phyloP scores from a whole-genome alignment of 176 grass and related monocot genomes.

The Canna indica region DNA sequence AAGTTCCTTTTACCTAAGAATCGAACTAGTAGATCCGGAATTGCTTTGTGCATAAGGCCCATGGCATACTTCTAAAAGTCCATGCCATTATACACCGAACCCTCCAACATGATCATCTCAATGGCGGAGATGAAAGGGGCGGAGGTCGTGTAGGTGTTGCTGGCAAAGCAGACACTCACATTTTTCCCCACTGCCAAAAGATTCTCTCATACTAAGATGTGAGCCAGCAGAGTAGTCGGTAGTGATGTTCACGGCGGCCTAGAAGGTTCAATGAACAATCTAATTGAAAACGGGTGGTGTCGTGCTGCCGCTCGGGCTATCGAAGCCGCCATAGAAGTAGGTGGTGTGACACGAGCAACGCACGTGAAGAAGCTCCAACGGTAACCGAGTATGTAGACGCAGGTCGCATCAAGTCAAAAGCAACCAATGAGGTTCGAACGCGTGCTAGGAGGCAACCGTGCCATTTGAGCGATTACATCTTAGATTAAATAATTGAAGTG shows the following conservation, averaged over 20 bases:
- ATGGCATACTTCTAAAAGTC: conserved; percentile 47
- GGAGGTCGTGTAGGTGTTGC: conserved; percentile 54
- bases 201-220: conserved; percentile 81
- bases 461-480: no score
- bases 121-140: conserved; percentile 74
- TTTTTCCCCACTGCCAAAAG: conserved; percentile 47
- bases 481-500: no score
- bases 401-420: no score
- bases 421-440: no score
- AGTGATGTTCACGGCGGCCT: conserved; percentile 69
- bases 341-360: no score
- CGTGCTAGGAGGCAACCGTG: no score
- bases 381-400: no score
- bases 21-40: conserved; percentile 53
- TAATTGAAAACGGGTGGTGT: conserved; percentile 63
- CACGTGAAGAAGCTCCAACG: no score
- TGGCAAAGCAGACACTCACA: conserved; percentile 58
- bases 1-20: conserved; percentile 40
- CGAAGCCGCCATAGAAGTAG: conserved; percentile 52
- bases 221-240: conserved; percentile 40
- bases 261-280: conserved; percentile 73
- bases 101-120: conserved; percentile 61
- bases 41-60: conserved; percentile 77
- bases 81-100: conserved; percentile 81
- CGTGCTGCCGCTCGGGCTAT: not conserved